Percentiles rank a stretch among this genome's conserved stretches.
These are phyloP conservation scores for Glycyrrhiza uralensis DNA, from an alignment of 306 rosid genomes.

Conservation along the genomic window DNA sequence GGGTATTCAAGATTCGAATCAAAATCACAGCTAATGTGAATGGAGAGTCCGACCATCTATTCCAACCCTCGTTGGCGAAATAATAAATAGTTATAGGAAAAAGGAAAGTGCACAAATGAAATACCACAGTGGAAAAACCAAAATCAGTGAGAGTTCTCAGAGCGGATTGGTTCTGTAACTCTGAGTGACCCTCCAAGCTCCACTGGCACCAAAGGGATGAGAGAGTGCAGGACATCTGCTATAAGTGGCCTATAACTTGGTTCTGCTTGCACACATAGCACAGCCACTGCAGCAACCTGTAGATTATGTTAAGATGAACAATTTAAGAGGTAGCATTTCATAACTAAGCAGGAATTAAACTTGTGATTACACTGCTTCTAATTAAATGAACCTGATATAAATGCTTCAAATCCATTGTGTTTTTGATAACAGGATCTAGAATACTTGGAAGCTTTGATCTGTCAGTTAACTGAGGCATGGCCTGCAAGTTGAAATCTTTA, in stretches of 20 bases:
- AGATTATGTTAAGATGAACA: conserved; percentile 10
- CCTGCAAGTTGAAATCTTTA: conserved; percentile 53
- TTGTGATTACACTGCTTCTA: conserved; percentile 7
- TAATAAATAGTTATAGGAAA: neutral
- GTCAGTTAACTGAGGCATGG: conserved; percentile 89
- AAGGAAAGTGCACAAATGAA: neutral
- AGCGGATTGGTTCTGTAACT: conserved; percentile 42
- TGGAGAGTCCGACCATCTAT: too few species aligned
- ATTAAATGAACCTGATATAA: conserved; percentile 68
- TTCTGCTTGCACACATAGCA: conserved; percentile 87
- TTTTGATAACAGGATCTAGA: conserved; percentile 68
- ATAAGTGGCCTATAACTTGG: conserved; percentile 87
- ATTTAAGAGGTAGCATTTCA: conserved; percentile 1
- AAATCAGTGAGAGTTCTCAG: conserved; percentile 29
- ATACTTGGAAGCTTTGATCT: conserved; percentile 77
- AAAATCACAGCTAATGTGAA: too few species aligned
- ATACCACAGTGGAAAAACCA: neutral
- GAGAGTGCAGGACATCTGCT: conserved; percentile 89
- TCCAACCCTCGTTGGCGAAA: too few species aligned
- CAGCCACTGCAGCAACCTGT: conserved; percentile 98
- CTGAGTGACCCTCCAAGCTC: conserved; percentile 89
- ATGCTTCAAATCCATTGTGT: conserved; percentile 93
- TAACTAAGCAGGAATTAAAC: neutral
- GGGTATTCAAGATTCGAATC: too few species aligned
- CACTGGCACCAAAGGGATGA: conserved; percentile 74